phyloP scores from a whole-genome alignment of 2,329 filamentous ascomycete genomes.

The Pseudovirgaria hyperparasitica region DNA sequence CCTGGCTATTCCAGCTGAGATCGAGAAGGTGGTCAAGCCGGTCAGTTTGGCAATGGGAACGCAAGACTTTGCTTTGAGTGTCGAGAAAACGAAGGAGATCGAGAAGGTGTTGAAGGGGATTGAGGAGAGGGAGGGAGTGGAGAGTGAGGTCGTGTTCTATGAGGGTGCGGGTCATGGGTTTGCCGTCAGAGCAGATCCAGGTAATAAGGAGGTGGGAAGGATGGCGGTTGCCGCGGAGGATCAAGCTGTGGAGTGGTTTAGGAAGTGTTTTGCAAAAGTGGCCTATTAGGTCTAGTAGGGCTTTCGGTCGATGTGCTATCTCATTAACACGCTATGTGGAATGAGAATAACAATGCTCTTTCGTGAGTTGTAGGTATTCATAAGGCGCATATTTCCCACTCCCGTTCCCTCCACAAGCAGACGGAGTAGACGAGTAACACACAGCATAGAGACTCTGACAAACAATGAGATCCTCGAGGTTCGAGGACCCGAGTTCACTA shows the following conservation, averaged over 20 bases:
- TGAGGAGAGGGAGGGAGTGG: slow-evolving; percentile 9
- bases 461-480: too few species aligned
- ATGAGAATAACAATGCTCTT: too few species aligned
- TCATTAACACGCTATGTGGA: too few species aligned
- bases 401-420: too few species aligned
- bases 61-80: slow-evolving; percentile 10
- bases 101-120: slow-evolving; percentile 9
- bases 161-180: slow-evolving; percentile 13
- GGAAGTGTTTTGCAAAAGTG: slow-evolving; percentile 12
- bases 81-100: slow-evolving; percentile 7
- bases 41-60: slow-evolving; percentile 21
- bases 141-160: slow-evolving; percentile 11
- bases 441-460: too few species aligned
- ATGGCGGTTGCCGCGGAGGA: slow-evolving; percentile 12
- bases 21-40: slow-evolving; percentile 19
- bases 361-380: too few species aligned
- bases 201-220: slow-evolving; percentile 8
- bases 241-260: slow-evolving; percentile 14
- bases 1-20: slow-evolving; percentile 19
- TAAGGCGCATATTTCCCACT: too few species aligned
- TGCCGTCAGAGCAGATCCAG: slow-evolving; percentile 12
- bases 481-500: too few species aligned
- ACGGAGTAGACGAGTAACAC: too few species aligned
- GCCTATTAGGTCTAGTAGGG: too few species aligned
- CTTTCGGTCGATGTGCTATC: too few species aligned